Base-by-base conservation (phyloP, 805 yeast species). In the Saccharomycopsis sp. region DNA sequence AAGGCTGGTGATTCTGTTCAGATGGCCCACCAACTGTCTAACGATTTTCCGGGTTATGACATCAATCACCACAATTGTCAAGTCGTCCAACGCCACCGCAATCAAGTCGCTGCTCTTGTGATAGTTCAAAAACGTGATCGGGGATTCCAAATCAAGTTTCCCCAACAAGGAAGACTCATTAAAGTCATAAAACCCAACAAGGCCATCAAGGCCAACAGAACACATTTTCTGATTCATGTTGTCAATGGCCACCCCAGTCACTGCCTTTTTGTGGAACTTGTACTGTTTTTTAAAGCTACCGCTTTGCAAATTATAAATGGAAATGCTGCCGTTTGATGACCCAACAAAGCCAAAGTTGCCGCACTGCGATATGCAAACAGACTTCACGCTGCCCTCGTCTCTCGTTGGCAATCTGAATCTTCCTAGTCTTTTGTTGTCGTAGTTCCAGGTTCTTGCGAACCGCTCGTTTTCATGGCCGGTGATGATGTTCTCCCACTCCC, bases 321-420 rank as follows among this genome's bases (percentile, higher is more conserved):
- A 86, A 48, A 92, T 78, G 10, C 82, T 78, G 48, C 99, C 99
- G 32, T 64, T 60, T 2, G 88, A 71, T 2, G 96, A 86, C 9
- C 97, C 99, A 16, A 94, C 80, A 30, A 89, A 62, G 1, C 83
- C 96, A 60, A 94, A 92, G 59, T 94, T 94, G 29, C 98, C 98
- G 69, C 99, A 92, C 42, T 77, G 82, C 0, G 96, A 83, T 17
- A 89, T 73, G 15, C 82, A 71, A 6, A 86, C 89, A 22, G 82
- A 59, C 55, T 80, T 83, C 6, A 77, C 94, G 7, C 71, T 54
- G 1, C 89, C 86, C 4, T 71, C 77, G 60, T 92, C 97, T n/a
- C 73, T 72, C 1, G 96, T 83, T 3, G 65, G 58, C 27, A 94
- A 64, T 27, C 65, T 66, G 67, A 79, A 74, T 45, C 80, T 72